phyloP scores from a whole-genome alignment of 108 stramenopile species.

The Ochromonas danica region DNA sequence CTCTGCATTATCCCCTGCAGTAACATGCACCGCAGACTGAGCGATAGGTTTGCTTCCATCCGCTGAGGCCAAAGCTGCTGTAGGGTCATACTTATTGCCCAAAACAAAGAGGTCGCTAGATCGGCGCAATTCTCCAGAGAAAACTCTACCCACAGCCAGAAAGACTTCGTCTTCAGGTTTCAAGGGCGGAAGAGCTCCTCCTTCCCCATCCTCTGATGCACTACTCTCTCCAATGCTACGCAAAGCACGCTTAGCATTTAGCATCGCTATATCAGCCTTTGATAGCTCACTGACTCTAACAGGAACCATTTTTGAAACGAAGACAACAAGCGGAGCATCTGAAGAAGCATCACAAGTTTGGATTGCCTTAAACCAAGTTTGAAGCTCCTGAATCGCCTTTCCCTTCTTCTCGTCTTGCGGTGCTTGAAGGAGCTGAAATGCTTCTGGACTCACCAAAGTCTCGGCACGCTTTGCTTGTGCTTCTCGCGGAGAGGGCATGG shows the following conservation, averaged over 20 bases:
- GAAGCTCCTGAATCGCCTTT: neutral
- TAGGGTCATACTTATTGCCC: neutral
- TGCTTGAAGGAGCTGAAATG: neutral
- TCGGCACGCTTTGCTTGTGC: slow-evolving; percentile 41
- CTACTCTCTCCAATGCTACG: slow-evolving; percentile 34
- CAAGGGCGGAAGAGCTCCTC: neutral
- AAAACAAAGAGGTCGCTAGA: neutral
- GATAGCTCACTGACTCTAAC: slow-evolving; percentile 35
- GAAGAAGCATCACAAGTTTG: slow-evolving; percentile 40
- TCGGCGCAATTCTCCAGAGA: slow-evolving; percentile 51
- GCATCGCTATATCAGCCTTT: neutral
- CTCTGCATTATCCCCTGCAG: neutral
- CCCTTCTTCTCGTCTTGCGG: neutral
- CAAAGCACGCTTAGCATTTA: slow-evolving; percentile 27
- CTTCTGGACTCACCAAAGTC: neutral
- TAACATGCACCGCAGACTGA: neutral
- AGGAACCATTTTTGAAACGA: slow-evolving; percentile 59
- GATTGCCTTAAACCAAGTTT: slow-evolving; percentile 24
- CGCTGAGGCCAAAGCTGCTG: neutral
- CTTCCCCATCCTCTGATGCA: neutral
- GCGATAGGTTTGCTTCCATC: neutral
- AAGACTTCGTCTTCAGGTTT: slow-evolving; percentile 42
- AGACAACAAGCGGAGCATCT: slow-evolving; percentile 51
- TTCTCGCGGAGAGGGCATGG: slow-evolving; percentile 47
- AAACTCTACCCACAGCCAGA: slow-evolving; percentile 57